Evolutionary conservation across 1,284 basidiomycete species (phyloP).

Genomic region (Xerocomus minutiporus): DNA sequence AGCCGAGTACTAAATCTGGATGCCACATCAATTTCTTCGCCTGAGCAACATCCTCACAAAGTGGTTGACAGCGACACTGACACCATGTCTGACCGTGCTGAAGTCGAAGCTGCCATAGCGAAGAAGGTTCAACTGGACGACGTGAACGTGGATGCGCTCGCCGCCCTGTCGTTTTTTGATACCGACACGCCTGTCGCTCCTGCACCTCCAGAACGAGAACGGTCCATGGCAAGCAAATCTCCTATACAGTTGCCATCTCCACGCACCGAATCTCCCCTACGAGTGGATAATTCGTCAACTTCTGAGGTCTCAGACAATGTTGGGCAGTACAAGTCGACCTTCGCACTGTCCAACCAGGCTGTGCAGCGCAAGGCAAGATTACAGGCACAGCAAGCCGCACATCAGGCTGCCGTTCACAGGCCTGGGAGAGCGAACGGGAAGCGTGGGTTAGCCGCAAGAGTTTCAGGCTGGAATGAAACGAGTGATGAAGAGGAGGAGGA

Average conservation of each 20-base stretch:
- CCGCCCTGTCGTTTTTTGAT: slow-evolving; percentile 71
- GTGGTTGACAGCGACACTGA: slow-evolving; percentile 29
- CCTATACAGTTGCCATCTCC: slow-evolving; percentile 27
- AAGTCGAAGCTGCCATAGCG: slow-evolving; percentile 7
- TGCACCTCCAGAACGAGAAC: slow-evolving; percentile 21
- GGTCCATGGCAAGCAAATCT: slow-evolving; percentile 11
- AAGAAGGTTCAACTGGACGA: slow-evolving; percentile 39
- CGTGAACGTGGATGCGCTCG: slow-evolving; percentile 64
- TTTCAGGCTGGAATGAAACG: slow-evolving; percentile 68
- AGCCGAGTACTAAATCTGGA: slow-evolving; percentile 35
- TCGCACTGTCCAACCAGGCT: slow-evolving; percentile 77
- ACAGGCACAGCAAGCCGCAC: slow-evolving; percentile 76
- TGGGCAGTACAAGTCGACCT: slow-evolving; percentile 66
- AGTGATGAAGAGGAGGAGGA: slow-evolving; percentile 80
- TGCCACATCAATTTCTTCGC: slow-evolving; percentile 26
- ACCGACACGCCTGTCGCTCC: slow-evolving; percentile 30
- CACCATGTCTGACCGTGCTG: slow-evolving; percentile 25
- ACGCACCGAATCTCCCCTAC: slow-evolving; percentile 22
- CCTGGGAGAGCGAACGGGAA: slow-evolving; percentile 70
- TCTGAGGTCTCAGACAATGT: slow-evolving; percentile 23
- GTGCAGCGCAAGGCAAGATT: slow-evolving; percentile 77
- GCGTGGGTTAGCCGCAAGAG: slow-evolving; percentile 36
- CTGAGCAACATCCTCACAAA: slow-evolving; percentile 28
- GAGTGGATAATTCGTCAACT: slow-evolving; percentile 9
- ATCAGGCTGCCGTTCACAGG: slow-evolving; percentile 65